phyloP scores from a whole-genome alignment of 2,329 filamentous ascomycete species.

The Fusarium nelsonii region DNA sequence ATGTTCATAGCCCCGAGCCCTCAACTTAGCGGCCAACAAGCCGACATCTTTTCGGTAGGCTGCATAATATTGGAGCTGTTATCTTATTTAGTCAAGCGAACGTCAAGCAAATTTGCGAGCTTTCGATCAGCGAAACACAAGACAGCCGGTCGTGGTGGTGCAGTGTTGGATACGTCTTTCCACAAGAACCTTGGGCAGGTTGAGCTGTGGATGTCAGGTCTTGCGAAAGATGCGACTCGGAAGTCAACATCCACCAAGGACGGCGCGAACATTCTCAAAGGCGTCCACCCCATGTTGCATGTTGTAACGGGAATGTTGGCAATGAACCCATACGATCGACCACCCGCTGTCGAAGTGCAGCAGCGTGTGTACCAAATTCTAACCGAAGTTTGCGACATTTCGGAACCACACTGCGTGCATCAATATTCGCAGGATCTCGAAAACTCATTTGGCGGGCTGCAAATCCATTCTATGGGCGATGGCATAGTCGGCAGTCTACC shows the following conservation, averaged over 20 bases:
- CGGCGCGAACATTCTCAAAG: constrained; percentile 62
- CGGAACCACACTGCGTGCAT: constrained; percentile 67
- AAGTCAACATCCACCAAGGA: constrained; percentile 55
- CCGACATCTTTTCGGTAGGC: constrained; percentile 79
- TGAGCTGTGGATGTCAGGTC: constrained; percentile 73
- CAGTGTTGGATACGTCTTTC: constrained; percentile 76
- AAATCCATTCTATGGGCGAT: constrained; percentile 35
- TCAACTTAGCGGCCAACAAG: constrained; percentile 66
- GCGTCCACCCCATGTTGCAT: constrained; percentile 65
- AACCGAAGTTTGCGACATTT: constrained; percentile 60
- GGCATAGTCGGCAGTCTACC: constrained; percentile 13
- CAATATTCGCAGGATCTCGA: constrained; percentile 57
- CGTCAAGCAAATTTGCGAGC: constrained; percentile 72
- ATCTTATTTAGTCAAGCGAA: constrained; percentile 76
- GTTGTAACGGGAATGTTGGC: constrained; percentile 68
- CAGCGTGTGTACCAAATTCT: constrained; percentile 66
- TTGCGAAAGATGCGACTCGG: constrained; percentile 70
- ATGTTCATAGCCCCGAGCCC: constrained; percentile 57
- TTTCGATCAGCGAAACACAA: constrained; percentile 76
- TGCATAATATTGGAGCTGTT: constrained; percentile 80
- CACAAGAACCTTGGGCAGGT: constrained; percentile 78
- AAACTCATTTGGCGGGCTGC: constrained; percentile 43
- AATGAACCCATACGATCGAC: constrained; percentile 64
- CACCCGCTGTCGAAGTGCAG: constrained; percentile 65
- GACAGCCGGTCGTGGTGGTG: constrained; percentile 67